phyloP scores from a whole-genome alignment of 1,284 basidiomycete genomes.

The Phenoliferia sp. region DNA sequence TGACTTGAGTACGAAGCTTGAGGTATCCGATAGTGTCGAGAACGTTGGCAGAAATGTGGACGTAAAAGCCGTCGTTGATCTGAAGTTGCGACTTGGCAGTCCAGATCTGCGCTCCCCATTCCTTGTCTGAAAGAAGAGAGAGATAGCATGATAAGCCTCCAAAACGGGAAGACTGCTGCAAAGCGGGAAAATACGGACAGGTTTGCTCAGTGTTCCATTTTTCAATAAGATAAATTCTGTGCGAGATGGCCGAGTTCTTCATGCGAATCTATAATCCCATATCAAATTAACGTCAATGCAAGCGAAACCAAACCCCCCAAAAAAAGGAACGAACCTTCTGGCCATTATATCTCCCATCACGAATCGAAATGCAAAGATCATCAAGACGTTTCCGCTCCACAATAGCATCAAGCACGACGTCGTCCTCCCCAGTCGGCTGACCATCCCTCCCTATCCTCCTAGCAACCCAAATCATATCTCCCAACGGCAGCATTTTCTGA shows the following conservation, averaged over 20 bases:
- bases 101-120: slow-evolving; percentile 40
- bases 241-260: slow-evolving; percentile 46
- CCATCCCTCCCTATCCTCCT: slow-evolving; percentile 40
- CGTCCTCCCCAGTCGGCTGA: slow-evolving; percentile 36
- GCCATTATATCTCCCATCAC: slow-evolving; percentile 52
- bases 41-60: slow-evolving; percentile 50
- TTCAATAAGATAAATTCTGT: slow-evolving; percentile 55
- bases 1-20: slow-evolving; percentile 47
- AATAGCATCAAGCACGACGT: slow-evolving; percentile 54
- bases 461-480: slow-evolving; percentile 56
- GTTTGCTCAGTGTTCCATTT: slow-evolving; percentile 46
- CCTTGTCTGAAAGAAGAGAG: slow-evolving; percentile 9
- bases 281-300: background rate
- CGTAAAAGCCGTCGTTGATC: slow-evolving; percentile 52
- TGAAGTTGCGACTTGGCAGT: slow-evolving; percentile 50
- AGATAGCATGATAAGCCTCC: slow-evolving; percentile 32
- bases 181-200: slow-evolving; percentile 25
- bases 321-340: slow-evolving; percentile 48
- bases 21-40: slow-evolving; percentile 52
- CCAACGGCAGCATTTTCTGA: slow-evolving; percentile 49
- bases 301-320: background rate
- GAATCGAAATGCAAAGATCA: slow-evolving; percentile 50
- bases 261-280: slow-evolving; percentile 46
- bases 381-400: slow-evolving; percentile 55
- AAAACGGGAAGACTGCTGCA: no score